These are phyloP conservation scores for Arthrobotrys megalospora DNA, from an alignment of 2,329 filamentous ascomycete species.

Conservation along the genomic window DNA sequence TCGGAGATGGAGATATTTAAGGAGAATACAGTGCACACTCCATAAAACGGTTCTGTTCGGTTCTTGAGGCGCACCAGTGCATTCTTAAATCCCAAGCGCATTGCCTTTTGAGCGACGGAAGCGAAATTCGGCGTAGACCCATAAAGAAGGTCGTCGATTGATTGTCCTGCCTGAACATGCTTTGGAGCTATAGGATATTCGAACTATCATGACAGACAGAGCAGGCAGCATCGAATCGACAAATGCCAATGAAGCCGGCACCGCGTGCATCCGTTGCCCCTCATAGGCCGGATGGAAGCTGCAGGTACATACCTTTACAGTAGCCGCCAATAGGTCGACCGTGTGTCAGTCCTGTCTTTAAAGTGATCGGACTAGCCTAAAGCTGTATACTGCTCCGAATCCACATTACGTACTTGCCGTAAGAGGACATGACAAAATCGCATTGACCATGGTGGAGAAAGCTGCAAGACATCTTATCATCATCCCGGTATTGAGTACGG, in stretches of 20 bases:
- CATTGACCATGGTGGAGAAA: slow-evolving; percentile 24
- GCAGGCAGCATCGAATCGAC: slow-evolving; percentile 20
- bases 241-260: slow-evolving; percentile 22
- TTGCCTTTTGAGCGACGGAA: slow-evolving; percentile 11
- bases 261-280: slow-evolving; percentile 10
- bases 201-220: slow-evolving; percentile 19
- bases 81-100: slow-evolving; percentile 40
- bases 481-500: slow-evolving; percentile 3
- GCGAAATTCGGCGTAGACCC: slow-evolving; percentile 22
- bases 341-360: slow-evolving; percentile 13
- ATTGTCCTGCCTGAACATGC: slow-evolving; percentile 19
- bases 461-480: slow-evolving; percentile 38
- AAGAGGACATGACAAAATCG: slow-evolving; percentile 10
- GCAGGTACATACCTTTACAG: slow-evolving; percentile 16
- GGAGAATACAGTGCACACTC: slow-evolving; percentile 16
- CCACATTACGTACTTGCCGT: slow-evolving; percentile 22
- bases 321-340: neutral
- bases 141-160: slow-evolving; percentile 27
- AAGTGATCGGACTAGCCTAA: slow-evolving; percentile 9
- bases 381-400: slow-evolving; percentile 19
- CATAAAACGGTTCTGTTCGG: slow-evolving; percentile 9
- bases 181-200: slow-evolving; percentile 10
- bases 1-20: slow-evolving; percentile 33
- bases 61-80: slow-evolving; percentile 17
- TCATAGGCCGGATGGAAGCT: slow-evolving; percentile 24